Conservation (phyloP, 2,329 filamentous ascomycete species). For the Furcasterigmium sp. region DNA sequence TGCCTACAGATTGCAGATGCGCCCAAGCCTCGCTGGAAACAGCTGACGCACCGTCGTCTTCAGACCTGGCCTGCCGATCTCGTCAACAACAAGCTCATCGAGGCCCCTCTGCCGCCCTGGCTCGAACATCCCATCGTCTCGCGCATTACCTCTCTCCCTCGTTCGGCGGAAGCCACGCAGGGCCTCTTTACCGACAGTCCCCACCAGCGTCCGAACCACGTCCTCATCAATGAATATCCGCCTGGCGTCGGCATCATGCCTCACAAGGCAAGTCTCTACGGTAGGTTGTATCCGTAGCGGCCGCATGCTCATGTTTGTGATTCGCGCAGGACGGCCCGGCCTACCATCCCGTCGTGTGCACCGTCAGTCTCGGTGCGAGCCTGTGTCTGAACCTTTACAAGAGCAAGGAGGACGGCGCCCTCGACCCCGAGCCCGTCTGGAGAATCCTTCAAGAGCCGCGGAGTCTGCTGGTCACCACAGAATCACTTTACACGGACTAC, state of each 20-base stretch:
- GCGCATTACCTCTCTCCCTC: conserved; percentile 48
- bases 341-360: conserved; percentile 85
- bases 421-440: conserved; percentile 45
- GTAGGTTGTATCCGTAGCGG: conserved; percentile 8
- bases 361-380: conserved; percentile 75
- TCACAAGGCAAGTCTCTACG: conserved; percentile 57
- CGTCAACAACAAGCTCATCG: conserved; percentile 70
- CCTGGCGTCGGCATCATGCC: conserved; percentile 93
- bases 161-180: conserved; percentile 20
- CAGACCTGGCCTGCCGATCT: conserved; percentile 88
- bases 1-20: conserved; percentile 53
- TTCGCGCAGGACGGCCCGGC: conserved; percentile 66
- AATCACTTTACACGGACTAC: conserved; percentile 61
- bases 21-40: conserved; percentile 76
- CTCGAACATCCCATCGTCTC: conserved; percentile 65
- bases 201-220: conserved; percentile 78
- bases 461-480: conserved; percentile 70
- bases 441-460: conserved; percentile 77
- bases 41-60: conserved; percentile 80
- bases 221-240: conserved; percentile 87
- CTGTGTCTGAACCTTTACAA: conserved; percentile 74
- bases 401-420: conserved; percentile 54
- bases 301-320: conserved; percentile 16
- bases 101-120: conserved; percentile 69
- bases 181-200: conserved; percentile 57